phyloP scores from a whole-genome alignment of 805 yeast species.

The Candida palmyrensis region DNA sequence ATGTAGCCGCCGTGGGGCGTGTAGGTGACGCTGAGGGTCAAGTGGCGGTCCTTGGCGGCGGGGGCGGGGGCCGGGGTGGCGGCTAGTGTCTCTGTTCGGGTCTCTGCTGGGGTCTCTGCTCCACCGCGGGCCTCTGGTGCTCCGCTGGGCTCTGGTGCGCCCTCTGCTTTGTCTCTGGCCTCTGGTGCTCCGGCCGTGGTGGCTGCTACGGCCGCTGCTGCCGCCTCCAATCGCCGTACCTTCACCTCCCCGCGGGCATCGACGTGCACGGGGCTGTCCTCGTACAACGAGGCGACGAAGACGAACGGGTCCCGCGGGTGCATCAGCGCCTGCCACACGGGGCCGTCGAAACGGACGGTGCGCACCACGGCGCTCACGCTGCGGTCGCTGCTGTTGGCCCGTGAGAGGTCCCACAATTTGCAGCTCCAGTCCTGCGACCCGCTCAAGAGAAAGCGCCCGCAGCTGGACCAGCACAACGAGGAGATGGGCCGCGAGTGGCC shows the following conservation, averaged over 20 bases:
- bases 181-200: conserved; percentile 15
- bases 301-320: conserved; percentile 43
- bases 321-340: conserved; percentile 66
- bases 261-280: conserved; percentile 54
- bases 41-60: conserved; percentile 24
- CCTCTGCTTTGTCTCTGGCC: too few relatives aligned
- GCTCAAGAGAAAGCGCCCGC: conserved; percentile 65
- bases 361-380: conserved; percentile 29
- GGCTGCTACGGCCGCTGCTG: too few relatives aligned
- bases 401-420: conserved; percentile 70
- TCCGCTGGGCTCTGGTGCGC: too few relatives aligned
- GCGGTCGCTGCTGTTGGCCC: conserved; percentile 20
- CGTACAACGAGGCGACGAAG: conserved; percentile 63
- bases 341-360: conserved; percentile 54
- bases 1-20: conserved; percentile 52
- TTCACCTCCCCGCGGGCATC: conserved; percentile 24
- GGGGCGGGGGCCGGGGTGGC: conserved; percentile 5
- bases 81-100: conserved; percentile 12
- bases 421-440: conserved; percentile 80
- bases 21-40: conserved; percentile 48
- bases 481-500: conserved; percentile 74
- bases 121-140: conserved; percentile 9
- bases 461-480: conserved; percentile 67
- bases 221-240: too few relatives aligned
- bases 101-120: conserved; percentile 9